These are phyloP conservation scores for Paraphoma chrysanthemicola DNA, from an alignment of 2,329 filamentous ascomycete species.

Conservation along the genomic window DNA sequence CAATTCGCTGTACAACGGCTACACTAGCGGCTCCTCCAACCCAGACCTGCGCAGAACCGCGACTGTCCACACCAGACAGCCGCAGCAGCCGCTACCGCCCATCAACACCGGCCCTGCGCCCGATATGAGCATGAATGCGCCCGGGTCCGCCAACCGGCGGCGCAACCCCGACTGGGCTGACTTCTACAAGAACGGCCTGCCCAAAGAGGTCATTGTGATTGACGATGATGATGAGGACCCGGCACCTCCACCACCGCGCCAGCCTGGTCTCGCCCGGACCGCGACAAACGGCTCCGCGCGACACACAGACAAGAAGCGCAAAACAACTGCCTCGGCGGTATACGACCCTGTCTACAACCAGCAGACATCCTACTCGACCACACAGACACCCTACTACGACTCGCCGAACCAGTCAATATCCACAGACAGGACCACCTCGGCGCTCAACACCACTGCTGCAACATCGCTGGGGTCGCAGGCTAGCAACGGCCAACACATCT, in stretches of 20 bases:
- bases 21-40: slow-evolving; percentile 44
- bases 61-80: slow-evolving; percentile 38
- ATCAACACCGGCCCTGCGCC: slow-evolving; percentile 25
- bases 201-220: slow-evolving; percentile 60
- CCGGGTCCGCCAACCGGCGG: slow-evolving; percentile 26
- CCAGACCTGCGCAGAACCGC: slow-evolving; percentile 47
- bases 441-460: slow-evolving; percentile 83
- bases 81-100: slow-evolving; percentile 40
- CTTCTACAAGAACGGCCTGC: slow-evolving; percentile 54
- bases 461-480: slow-evolving; percentile 79
- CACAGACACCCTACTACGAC: slow-evolving; percentile 74
- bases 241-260: slow-evolving; percentile 28
- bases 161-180: slow-evolving; percentile 50
- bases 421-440: slow-evolving; percentile 82
- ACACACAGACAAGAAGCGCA: slow-evolving; percentile 76
- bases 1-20: slow-evolving; percentile 49
- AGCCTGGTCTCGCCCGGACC: slow-evolving; percentile 28
- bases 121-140: slow-evolving; percentile 31
- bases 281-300: slow-evolving; percentile 54
- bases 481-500: slow-evolving; percentile 68
- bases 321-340: slow-evolving; percentile 65
- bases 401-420: slow-evolving; percentile 76
- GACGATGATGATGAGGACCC: slow-evolving; percentile 54
- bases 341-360: slow-evolving; percentile 78
- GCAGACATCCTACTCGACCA: slow-evolving; percentile 73